These are phyloP conservation scores for Syzygium grande DNA, from an alignment of 345 rosid genomes.

Conservation along the genomic window DNA sequence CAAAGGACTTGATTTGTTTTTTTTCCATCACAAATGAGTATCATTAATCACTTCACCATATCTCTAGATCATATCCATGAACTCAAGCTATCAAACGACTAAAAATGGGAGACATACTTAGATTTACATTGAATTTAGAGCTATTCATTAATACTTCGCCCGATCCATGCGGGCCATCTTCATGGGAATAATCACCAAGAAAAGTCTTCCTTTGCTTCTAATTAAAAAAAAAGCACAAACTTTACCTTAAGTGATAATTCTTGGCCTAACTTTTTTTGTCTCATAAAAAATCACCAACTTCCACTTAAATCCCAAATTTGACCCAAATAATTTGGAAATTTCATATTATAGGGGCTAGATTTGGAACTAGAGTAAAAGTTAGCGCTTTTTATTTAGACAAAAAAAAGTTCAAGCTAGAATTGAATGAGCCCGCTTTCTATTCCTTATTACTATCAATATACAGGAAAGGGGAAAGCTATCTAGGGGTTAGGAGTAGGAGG, in stretches of 20 bases:
- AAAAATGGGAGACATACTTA: background rate
- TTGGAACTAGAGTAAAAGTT: no score
- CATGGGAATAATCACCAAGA: background rate
- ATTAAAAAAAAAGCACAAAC: no score
- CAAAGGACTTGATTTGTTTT: background rate
- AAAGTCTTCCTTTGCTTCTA: background rate
- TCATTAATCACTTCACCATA: background rate
- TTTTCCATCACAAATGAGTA: background rate
- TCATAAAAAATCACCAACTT: no score
- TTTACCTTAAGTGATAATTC: no score
- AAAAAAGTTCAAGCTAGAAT: no score
- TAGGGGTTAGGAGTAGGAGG: background rate
- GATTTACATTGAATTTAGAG: background rate
- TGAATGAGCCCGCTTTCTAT: no score
- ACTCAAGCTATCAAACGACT: background rate
- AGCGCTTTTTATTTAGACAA: no score
- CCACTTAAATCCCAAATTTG: no score
- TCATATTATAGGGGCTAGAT: no score
- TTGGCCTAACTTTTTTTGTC: no score
- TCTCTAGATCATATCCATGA: background rate
- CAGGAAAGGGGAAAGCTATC: background rate
- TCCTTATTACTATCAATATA: background rate
- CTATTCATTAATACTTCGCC: background rate
- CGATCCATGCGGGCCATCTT: background rate
- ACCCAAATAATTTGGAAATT: no score